Conservation (phyloP, 768 basidiomycete species). For the Sarcodon sp. region DNA sequence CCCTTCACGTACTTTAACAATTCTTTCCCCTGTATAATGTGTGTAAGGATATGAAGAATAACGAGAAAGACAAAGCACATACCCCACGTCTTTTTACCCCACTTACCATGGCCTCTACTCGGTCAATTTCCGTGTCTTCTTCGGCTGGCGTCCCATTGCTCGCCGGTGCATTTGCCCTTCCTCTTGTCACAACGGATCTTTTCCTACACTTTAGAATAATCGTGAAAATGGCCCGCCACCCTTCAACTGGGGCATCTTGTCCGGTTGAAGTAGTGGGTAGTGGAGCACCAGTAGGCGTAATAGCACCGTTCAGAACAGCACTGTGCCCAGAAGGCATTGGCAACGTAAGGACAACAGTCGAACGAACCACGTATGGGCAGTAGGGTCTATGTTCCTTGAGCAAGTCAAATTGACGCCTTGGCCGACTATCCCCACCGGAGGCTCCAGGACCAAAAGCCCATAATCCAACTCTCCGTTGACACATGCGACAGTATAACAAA, state of each 20-base stretch:
- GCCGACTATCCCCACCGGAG: constrained; percentile 9
- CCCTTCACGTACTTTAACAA: constrained; percentile 61
- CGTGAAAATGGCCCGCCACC: constrained; percentile 71
- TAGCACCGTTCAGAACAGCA: neutral
- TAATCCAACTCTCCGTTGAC: constrained; percentile 68
- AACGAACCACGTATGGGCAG: constrained; percentile 72
- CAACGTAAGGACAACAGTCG: constrained; percentile 49
- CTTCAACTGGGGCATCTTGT: constrained; percentile 36
- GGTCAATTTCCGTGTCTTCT: constrained; percentile 19
- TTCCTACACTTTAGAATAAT: constrained; percentile 52
- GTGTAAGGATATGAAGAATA: constrained; percentile 4
- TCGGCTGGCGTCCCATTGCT: constrained; percentile 5
- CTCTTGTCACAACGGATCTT: constrained; percentile 20
- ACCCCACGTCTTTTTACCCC: constrained; percentile 69
- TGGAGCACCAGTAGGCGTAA: neutral
- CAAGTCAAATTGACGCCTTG: constrained; percentile 49
- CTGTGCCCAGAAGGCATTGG: constrained; percentile 15
- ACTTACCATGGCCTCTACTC: constrained; percentile 64
- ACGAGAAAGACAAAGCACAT: constrained; percentile 16
- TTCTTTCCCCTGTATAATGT: constrained; percentile 43
- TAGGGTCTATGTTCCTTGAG: constrained; percentile 76
- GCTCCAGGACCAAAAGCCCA: constrained; percentile 43
- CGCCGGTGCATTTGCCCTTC: neutral
- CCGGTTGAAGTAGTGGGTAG: neutral
- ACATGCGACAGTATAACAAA: constrained; percentile 53